phyloP scores from a whole-genome alignment of 2,329 filamentous ascomycete genomes.

The Coniochaeta sp. region DNA sequence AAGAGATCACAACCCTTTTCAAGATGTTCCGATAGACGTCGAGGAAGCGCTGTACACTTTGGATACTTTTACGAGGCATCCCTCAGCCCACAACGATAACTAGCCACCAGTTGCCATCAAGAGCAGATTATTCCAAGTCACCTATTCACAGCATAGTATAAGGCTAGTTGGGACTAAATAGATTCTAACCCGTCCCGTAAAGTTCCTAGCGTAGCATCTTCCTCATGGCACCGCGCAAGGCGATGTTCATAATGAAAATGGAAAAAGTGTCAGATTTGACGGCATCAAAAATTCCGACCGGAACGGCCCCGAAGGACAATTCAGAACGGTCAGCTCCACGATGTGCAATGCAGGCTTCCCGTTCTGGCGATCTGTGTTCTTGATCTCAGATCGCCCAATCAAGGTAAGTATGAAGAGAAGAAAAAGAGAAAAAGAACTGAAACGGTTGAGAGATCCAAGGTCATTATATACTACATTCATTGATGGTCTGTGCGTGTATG shows the following conservation, averaged over 20 bases:
- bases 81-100: too few species aligned
- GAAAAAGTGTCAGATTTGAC: neutral
- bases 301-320: constrained; percentile 2
- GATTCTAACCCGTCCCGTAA: too few species aligned
- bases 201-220: neutral
- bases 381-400: neutral
- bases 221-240: neutral
- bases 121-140: too few species aligned
- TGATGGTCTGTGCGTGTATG: neutral
- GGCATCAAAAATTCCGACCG: constrained; percentile 2
- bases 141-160: too few species aligned
- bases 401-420: constrained; percentile 6
- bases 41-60: too few species aligned
- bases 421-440: neutral
- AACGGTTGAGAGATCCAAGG: neutral
- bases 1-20: too few species aligned
- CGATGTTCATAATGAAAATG: neutral
- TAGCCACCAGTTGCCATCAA: too few species aligned
- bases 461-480: neutral
- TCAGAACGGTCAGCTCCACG: constrained; percentile 1
- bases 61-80: too few species aligned
- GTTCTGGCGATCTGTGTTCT: neutral
- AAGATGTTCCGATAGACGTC: too few species aligned
- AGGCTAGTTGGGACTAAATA: too few species aligned
- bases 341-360: constrained; percentile 2